phyloP scores from a whole-genome alignment of 2,329 filamentous ascomycete genomes.

The Colletotrichum spaethianum region DNA sequence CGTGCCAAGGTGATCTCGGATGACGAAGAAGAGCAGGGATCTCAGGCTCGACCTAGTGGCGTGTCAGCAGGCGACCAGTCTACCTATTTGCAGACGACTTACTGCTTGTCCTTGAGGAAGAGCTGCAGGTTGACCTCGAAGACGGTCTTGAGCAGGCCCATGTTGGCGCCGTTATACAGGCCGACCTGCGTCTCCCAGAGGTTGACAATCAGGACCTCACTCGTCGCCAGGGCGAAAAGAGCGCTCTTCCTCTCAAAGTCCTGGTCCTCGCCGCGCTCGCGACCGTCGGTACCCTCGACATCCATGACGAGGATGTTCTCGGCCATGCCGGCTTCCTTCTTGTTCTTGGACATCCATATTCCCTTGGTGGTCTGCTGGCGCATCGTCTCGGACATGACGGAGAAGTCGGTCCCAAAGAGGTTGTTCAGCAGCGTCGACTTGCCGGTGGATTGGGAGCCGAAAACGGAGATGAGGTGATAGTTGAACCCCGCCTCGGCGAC shows the following conservation, averaged over 20 bases:
- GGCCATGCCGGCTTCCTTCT: constrained; percentile 81
- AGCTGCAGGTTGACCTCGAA: constrained; percentile 99
- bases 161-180: constrained; percentile 97
- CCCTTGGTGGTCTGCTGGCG: constrained; percentile 98
- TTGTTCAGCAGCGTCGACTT: constrained; percentile 98
- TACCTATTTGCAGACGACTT: constrained; percentile 52
- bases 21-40: constrained; percentile 97
- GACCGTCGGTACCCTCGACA: constrained; percentile 96
- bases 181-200: constrained; percentile 99
- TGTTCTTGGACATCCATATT: constrained; percentile 99
- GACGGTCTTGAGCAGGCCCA: constrained; percentile 98
- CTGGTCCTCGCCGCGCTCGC: constrained; percentile 96
- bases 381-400: constrained; percentile 96
- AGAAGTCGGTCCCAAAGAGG: constrained; percentile 95
- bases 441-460: constrained; percentile 97
- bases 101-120: constrained; percentile 96
- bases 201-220: constrained; percentile 97
- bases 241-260: constrained; percentile 99
- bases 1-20: constrained; percentile 94
- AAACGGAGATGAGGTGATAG: constrained; percentile 99
- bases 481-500: constrained; percentile 95
- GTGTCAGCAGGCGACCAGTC: constrained; percentile 29
- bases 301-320: constrained; percentile 99
- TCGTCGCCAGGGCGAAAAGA: constrained; percentile 95
- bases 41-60: constrained; percentile 81